A percentile compares a stretch with the other conserved stretches of the same genome.
phyloP scores from a whole-genome alignment of 192 early-diverging fungal genomes.

The Dissophora globulifera region DNA sequence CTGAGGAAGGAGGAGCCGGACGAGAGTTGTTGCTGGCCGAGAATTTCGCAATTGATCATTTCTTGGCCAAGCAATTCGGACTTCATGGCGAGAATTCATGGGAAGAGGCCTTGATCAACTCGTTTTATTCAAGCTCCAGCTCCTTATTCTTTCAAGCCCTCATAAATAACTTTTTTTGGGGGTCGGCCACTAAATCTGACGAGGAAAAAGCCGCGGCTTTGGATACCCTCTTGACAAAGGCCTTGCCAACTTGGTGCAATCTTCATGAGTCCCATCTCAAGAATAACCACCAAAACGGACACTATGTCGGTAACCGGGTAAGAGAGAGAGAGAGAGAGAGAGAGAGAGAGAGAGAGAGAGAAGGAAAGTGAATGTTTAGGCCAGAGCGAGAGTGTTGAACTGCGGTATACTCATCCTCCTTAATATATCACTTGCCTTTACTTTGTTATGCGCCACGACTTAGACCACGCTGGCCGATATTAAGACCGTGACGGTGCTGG shows the following conservation, averaged over 20 bases:
- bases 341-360: too few relatives aligned
- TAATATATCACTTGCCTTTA: too few relatives aligned
- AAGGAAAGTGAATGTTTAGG: too few relatives aligned
- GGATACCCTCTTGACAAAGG: conserved; percentile 21
- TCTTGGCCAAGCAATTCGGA: conserved; percentile 35
- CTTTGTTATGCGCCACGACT: not conserved
- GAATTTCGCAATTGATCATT: conserved; percentile 34
- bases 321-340: too few relatives aligned
- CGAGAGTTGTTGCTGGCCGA: conserved; percentile 21
- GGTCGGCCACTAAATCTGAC: conserved; percentile 2
- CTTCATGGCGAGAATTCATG: conserved; percentile 25
- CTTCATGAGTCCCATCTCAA: conserved; percentile 28
- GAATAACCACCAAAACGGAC: conserved; percentile 23
- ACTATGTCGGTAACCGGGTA: conserved; percentile 40
- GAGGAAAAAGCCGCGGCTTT: conserved; percentile 23
- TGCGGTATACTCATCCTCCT: too few relatives aligned
- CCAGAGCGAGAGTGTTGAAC: too few relatives aligned
- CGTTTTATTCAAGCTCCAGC: conserved; percentile 35
- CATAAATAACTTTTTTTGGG: conserved; percentile 40
- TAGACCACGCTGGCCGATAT: conserved; percentile 32
- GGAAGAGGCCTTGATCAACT: conserved; percentile 38
- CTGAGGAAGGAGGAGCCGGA: conserved; percentile 3
- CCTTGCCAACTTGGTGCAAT: not conserved
- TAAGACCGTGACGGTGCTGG: conserved; percentile 18
- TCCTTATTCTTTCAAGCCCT: conserved; percentile 28